These are phyloP conservation scores for Talaromyces thailandensis DNA, from an alignment of 495 filamentous ascomycete genomes.

Conservation along the genomic window DNA sequence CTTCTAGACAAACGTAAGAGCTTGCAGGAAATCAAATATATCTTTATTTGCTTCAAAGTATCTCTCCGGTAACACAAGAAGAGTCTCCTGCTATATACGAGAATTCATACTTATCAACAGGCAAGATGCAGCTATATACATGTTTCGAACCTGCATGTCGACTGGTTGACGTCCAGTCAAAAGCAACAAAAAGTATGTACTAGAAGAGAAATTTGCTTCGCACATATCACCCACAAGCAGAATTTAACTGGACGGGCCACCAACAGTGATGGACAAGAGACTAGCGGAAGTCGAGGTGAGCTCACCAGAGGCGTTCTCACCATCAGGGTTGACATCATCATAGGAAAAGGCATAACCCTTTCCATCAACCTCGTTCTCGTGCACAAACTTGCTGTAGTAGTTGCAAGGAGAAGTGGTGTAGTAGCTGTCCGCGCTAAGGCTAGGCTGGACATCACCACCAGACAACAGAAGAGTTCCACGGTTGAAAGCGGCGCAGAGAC, in stretches of 20 bases:
- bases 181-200: background rate
- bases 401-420: constrained; percentile 53
- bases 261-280: constrained; percentile 53
- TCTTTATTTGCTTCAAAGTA: background rate
- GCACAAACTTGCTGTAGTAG: constrained; percentile 61
- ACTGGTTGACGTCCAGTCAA: background rate
- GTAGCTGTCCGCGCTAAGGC: constrained; percentile 34
- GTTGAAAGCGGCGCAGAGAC: constrained; percentile 61
- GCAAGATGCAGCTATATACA: background rate
- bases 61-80: background rate
- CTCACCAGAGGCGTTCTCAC: constrained; percentile 51
- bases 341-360: constrained; percentile 75
- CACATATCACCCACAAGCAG: background rate
- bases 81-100: background rate
- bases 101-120: background rate
- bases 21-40: background rate
- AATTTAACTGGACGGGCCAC: constrained; percentile 30
- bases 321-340: constrained; percentile 60
- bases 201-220: background rate
- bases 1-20: background rate
- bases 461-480: constrained; percentile 49
- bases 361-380: constrained; percentile 50
- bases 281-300: constrained; percentile 47
- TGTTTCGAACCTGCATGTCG: background rate
- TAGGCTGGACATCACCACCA: constrained; percentile 35